Evolutionary conservation across 768 basidiomycete species (phyloP), one percentile per base, ranked within the genome.

Genomic region (Daedaleopsis nitida): DNA sequence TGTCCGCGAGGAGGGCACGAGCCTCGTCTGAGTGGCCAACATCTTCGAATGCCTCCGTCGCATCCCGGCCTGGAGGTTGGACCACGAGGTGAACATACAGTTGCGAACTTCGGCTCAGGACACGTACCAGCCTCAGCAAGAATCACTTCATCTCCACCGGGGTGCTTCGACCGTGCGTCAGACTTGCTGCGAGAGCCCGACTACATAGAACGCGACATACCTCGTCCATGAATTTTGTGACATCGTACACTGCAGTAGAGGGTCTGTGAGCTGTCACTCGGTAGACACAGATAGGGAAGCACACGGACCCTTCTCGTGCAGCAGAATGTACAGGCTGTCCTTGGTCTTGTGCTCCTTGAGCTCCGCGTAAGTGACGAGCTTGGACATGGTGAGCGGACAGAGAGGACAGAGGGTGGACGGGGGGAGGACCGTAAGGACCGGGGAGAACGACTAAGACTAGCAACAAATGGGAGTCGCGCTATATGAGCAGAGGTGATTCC

Each of bases 21-120:
- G 97, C 97, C 77, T 99, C 97, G 68, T 98, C 96, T 0, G 96
- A 98, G 83, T 98, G 97, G 34, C 97, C 97, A 34, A 99, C 96
- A 74, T 99, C 97, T 78, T 98, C 96, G 71, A 99, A 99, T 7
- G 97, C 94, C 71, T 98, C 97, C 37, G 96, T 96, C 23, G 96
- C 96, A 74, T 98, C 95, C 74, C 91, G 88, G 68, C 92, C 94
- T 96, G 75, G 53, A 47, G 35, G 35, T 24, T 32, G 27, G 27
- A 32, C 27, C 27, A 3, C 7, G 27, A 13, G 13, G 58, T 60
- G 6, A 64, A 62, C 21, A 38, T 16, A 37, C 24, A 6, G 52
- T 19, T 39, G 34, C 11, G 16, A n/a, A 21, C 27, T 32, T 2
- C 23, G n/a, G 19, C 14, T n/a, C 43, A 21, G 34, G 32, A 23